Conservation (phyloP, 202 grass and related monocot genomes). For the Eragrostis tef region DNA sequence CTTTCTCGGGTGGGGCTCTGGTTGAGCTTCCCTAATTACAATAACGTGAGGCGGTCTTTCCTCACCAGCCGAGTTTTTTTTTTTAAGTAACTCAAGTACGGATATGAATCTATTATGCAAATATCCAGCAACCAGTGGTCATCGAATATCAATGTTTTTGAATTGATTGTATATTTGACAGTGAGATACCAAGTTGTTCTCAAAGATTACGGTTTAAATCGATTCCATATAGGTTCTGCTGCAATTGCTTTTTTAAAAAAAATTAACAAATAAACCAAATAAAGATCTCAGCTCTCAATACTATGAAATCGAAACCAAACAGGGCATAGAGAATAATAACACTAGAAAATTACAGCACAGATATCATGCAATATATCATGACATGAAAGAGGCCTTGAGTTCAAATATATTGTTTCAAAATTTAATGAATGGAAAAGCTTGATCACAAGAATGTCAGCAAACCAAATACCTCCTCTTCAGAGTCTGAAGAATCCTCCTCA, state of each 20-base stretch:
- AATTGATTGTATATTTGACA: not conserved
- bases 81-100: not conserved
- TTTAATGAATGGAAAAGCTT: not conserved
- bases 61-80: too few relatives aligned
- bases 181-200: not conserved
- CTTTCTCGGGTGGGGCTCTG: too few relatives aligned
- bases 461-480: conserved; percentile 68
- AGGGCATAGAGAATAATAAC: not conserved
- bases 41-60: too few relatives aligned
- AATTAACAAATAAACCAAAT: not conserved
- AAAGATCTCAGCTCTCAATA: not conserved
- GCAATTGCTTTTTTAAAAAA: not conserved
- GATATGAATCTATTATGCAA: not conserved
- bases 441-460: conserved; percentile 22
- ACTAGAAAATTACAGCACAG: not conserved
- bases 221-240: not conserved
- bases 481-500: conserved; percentile 79
- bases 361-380: not conserved
- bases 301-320: not conserved
- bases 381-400: not conserved
- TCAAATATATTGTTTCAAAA: not conserved
- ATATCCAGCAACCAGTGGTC: not conserved
- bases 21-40: too few relatives aligned
- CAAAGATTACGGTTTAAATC: not conserved
- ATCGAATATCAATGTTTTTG: not conserved